Evolutionary conservation across 345 rosid species (phyloP).

Genomic region (Isatis tinctoria): DNA sequence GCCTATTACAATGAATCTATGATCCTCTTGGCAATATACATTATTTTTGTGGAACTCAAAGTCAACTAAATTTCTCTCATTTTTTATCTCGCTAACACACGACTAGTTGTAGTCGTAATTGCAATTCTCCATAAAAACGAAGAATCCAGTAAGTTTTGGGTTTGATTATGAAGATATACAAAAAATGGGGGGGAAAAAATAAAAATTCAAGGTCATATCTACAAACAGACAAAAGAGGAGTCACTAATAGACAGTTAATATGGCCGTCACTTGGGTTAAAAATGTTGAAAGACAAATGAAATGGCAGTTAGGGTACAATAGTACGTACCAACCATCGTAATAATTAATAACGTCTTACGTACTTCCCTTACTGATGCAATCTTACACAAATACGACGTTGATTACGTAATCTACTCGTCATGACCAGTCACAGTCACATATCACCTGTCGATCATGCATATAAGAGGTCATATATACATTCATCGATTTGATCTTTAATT

Average conservation of each 20-base stretch:
- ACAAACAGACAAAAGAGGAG: background rate
- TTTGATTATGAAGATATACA: background rate
- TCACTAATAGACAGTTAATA: slow-evolving; percentile 5
- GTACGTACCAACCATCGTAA: slow-evolving; percentile 26
- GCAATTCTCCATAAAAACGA: background rate
- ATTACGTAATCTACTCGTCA: slow-evolving; percentile 24
- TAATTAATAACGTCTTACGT: slow-evolving; percentile 26
- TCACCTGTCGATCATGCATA: slow-evolving; percentile 1
- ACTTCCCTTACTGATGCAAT: slow-evolving; percentile 20
- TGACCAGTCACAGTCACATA: slow-evolving; percentile 17
- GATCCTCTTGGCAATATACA: too few relatives aligned
- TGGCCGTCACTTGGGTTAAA: slow-evolving; percentile 15
- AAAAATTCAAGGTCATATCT: background rate
- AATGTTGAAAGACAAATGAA: slow-evolving; percentile 12
- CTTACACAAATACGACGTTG: slow-evolving; percentile 23
- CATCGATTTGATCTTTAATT: background rate
- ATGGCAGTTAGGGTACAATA: slow-evolving; percentile 28
- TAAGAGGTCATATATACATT: background rate
- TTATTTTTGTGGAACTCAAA: background rate
- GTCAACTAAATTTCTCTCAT: background rate
- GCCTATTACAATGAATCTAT: too few relatives aligned
- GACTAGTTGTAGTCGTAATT: background rate
- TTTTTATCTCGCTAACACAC: background rate
- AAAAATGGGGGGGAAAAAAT: background rate
- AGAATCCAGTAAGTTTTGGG: background rate